A percentile compares a stretch with the other conserved stretches of the same genome.
Evolutionary conservation across 1,139 yeast species (phyloP).

Genomic region (Candida glucosophila): DNA sequence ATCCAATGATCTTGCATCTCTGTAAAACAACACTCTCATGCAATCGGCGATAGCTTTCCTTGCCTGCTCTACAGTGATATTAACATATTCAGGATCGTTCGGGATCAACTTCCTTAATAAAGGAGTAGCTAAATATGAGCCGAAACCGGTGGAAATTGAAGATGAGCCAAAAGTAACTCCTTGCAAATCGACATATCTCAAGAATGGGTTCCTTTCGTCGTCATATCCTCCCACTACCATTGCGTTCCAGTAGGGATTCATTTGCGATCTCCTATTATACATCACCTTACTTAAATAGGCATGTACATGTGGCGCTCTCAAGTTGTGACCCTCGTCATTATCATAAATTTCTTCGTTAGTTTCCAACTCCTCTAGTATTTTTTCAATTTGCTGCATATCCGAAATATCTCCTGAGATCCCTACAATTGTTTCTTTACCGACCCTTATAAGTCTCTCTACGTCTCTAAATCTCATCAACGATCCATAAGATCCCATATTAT

Average conservation of each 20-base stretch:
- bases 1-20: constrained; percentile 93
- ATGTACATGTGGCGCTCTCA: constrained; percentile 81
- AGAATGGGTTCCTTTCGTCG: constrained; percentile 56
- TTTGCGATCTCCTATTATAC: constrained; percentile 81
- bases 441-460: constrained; percentile 74
- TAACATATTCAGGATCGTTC: constrained; percentile 62
- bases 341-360: constrained; percentile 70
- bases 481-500: constrained; percentile 88
- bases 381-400: constrained; percentile 79
- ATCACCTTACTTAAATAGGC: constrained; percentile 79
- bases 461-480: constrained; percentile 82
- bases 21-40: constrained; percentile 90
- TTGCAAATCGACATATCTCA: constrained; percentile 79
- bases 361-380: constrained; percentile 70
- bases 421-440: constrained; percentile 80
- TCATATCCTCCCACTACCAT: constrained; percentile 84
- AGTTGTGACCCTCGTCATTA: constrained; percentile 60
- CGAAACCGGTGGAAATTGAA: constrained; percentile 92
- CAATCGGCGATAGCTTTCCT: constrained; percentile 67
- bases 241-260: constrained; percentile 97
- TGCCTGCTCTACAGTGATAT: constrained; percentile 69
- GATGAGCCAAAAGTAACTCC: constrained; percentile 91
- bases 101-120: constrained; percentile 80
- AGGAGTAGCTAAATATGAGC: constrained; percentile 91
- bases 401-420: constrained; percentile 95